phyloP scores from a whole-genome alignment of 2,329 filamentous ascomycete species.

The Trichoderma sp. region DNA sequence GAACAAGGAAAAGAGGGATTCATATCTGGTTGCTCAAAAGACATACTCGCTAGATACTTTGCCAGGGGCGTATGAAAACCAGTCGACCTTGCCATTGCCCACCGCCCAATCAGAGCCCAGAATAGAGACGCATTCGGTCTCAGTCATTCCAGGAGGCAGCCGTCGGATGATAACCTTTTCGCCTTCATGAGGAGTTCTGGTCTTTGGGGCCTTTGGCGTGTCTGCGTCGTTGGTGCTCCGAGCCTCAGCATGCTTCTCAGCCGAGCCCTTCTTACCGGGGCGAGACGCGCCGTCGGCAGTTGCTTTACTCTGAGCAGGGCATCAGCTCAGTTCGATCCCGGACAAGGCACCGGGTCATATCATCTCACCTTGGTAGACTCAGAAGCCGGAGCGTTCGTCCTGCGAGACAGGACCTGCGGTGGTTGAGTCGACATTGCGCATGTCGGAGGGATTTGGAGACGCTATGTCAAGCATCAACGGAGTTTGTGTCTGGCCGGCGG shows the following conservation, averaged over 20 bases:
- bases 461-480: constrained; percentile 3
- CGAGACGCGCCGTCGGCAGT: constrained; percentile 24
- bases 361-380: constrained; percentile 33
- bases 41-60: constrained; percentile 83
- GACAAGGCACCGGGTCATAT: constrained; percentile 15
- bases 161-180: constrained; percentile 84
- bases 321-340: constrained; percentile 13
- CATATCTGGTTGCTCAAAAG: neutral
- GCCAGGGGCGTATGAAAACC: constrained; percentile 63
- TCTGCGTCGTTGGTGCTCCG: constrained; percentile 32
- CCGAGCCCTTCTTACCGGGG: constrained; percentile 28
- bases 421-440: constrained; percentile 39
- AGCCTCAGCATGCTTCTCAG: constrained; percentile 30
- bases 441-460: constrained; percentile 25
- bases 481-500: neutral
- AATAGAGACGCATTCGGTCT: constrained; percentile 69
- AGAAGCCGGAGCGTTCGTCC: constrained; percentile 33
- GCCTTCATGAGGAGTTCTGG: constrained; percentile 46
- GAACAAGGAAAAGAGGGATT: neutral
- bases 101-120: constrained; percentile 79
- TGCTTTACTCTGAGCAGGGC: constrained; percentile 21
- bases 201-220: constrained; percentile 30
- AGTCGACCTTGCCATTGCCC: constrained; percentile 81
- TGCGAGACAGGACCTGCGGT: constrained; percentile 38
- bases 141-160: constrained; percentile 80